Conservation (phyloP, 2,329 filamentous ascomycete species). For the Sclerotinia minor region DNA sequence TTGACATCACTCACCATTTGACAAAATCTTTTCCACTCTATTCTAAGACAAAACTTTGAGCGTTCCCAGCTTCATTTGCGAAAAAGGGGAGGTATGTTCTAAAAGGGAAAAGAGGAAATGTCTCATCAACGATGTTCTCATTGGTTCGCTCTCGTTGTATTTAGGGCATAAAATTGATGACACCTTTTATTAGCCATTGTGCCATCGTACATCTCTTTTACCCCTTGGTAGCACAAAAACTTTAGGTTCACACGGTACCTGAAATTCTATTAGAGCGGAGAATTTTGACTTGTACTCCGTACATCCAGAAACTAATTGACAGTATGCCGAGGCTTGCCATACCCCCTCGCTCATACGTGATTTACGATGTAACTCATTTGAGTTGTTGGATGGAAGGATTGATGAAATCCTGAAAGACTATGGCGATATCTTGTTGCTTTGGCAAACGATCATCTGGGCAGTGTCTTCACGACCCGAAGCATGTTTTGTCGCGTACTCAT, state of each 20-base stretch:
- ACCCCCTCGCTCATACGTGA: background rate
- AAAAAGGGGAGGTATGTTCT: background rate
- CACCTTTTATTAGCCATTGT: background rate
- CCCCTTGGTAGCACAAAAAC: conserved; percentile 4
- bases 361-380: conserved; percentile 1
- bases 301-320: background rate
- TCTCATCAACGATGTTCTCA: background rate
- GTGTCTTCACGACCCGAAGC: conserved; percentile 2
- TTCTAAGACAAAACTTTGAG: conserved; percentile 8
- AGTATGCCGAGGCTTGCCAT: background rate
- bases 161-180: background rate
- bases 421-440: background rate
- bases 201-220: background rate
- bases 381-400: background rate
- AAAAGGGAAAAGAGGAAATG: background rate
- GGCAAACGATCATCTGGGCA: background rate
- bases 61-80: background rate
- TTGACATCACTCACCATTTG: conserved; percentile 19
- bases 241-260: conserved; percentile 10
- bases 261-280: conserved; percentile 6
- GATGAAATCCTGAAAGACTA: background rate
- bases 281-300: background rate
- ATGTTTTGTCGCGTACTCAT: background rate
- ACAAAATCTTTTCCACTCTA: conserved; percentile 1
- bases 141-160: background rate